Conservation (phyloP, 1,139 yeast genomes). For the Geotrichum cucujoidarum region DNA sequence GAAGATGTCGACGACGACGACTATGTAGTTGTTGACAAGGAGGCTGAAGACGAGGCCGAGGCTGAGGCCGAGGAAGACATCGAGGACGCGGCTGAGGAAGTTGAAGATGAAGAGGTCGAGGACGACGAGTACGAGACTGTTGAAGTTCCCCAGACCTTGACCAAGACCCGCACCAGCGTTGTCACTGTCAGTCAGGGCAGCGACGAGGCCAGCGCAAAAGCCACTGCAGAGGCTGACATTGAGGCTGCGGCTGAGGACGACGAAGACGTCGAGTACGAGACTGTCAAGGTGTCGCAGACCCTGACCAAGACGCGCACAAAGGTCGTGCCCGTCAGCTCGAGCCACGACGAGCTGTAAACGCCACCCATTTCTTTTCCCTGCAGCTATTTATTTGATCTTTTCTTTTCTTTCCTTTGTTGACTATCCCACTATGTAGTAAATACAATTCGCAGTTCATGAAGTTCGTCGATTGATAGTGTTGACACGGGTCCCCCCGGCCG, state of each 20-base stretch:
- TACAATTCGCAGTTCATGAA: neutral
- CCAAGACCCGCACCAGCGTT: neutral
- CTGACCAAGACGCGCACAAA: neutral
- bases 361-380: neutral
- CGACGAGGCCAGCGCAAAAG: neutral
- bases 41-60: neutral
- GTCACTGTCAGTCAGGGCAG: neutral
- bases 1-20: neutral
- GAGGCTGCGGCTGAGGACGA: neutral
- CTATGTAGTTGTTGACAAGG: neutral
- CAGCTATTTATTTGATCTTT: neutral
- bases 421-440: no score
- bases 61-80: neutral
- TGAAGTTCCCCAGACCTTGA: neutral
- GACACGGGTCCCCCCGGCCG: neutral
- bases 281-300: neutral
- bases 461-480: neutral
- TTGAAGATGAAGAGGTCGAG: neutral
- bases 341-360: neutral
- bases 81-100: neutral
- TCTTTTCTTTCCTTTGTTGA: neutral
- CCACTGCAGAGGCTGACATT: neutral
- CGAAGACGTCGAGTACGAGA: neutral
- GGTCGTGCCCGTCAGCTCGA: neutral
- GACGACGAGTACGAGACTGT: neutral